phyloP scores from a whole-genome alignment of 176 grass and related monocot genomes.

The Elaeis guineensis region DNA sequence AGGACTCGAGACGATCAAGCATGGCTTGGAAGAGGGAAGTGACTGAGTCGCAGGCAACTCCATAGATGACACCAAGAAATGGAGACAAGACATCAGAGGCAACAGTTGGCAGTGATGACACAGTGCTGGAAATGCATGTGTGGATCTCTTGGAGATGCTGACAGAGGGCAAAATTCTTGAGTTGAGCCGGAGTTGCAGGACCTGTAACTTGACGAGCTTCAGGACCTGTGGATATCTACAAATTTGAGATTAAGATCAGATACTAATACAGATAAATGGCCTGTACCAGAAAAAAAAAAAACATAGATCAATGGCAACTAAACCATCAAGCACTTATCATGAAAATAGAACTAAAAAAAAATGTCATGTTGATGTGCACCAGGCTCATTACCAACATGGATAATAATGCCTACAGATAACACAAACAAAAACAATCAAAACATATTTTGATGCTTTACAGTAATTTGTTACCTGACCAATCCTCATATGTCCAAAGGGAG shows the following conservation, averaged over 20 bases:
- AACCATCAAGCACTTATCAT: no score
- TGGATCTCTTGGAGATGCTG: slow-evolving; percentile 93
- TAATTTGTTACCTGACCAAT: no score
- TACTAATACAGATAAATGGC: no score
- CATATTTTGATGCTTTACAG: no score
- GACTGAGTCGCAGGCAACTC: slow-evolving; percentile 84
- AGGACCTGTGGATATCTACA: slow-evolving; percentile 86
- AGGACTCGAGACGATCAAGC: slow-evolving; percentile 67
- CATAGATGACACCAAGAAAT: slow-evolving; percentile 65
- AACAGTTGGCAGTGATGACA: slow-evolving; percentile 53
- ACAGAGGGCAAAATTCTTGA: slow-evolving; percentile 90
- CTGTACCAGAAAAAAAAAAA: no score
- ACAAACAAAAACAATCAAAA: no score
- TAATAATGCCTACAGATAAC: no score
- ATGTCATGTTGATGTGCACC: no score
- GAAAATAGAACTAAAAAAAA: no score
- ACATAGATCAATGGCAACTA: no score
- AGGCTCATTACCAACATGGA: no score
- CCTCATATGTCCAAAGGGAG: no score
- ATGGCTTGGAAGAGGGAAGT: slow-evolving; percentile 77
- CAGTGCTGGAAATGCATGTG: slow-evolving; percentile 51
- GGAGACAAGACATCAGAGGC: slow-evolving; percentile 65
- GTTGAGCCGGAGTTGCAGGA: slow-evolving; percentile 64
- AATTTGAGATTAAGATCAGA: not conserved
- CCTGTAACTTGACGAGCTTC: slow-evolving; percentile 81